These are phyloP conservation scores for Lactifluus volemus DNA, from an alignment of 768 basidiomycete species.

Conservation along the genomic window DNA sequence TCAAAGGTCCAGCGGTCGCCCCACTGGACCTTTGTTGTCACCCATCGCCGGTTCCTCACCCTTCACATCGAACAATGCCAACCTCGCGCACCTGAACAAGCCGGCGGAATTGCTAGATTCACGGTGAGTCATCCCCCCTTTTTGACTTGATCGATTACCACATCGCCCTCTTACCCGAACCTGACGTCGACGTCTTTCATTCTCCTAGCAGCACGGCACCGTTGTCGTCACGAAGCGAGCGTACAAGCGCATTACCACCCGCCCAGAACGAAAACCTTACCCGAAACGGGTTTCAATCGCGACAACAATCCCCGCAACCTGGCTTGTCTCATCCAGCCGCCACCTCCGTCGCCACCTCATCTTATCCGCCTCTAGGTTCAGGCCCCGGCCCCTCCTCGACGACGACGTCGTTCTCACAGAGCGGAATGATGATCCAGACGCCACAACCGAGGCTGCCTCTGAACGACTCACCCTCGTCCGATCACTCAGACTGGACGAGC, in stretches of 20 bases:
- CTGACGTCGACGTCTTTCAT: background rate
- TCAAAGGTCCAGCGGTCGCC: conserved; percentile 53
- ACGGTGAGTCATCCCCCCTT: conserved; percentile 4
- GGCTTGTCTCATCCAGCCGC: background rate
- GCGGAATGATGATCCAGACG: conserved; percentile 35
- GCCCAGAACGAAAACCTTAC: conserved; percentile 13
- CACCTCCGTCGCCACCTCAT: background rate
- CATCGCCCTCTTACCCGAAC: background rate
- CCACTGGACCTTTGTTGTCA: conserved; percentile 29
- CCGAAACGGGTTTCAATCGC: conserved; percentile 17
- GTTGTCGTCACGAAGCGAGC: conserved; percentile 5
- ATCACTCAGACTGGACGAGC: conserved; percentile 17
- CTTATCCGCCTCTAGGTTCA: conserved; percentile 9
- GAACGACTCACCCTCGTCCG: conserved; percentile 12
- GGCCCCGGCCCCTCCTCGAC: conserved; percentile 26
- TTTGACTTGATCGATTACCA: background rate
- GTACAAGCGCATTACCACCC: conserved; percentile 2
- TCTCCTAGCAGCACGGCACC: background rate
- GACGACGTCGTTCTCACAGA: conserved; percentile 36
- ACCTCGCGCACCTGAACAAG: conserved; percentile 16
- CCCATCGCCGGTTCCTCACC: conserved; percentile 30
- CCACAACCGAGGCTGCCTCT: conserved; percentile 25
- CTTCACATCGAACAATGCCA: conserved; percentile 31
- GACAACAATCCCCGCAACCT: conserved; percentile 18
- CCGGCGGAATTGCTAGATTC: conserved; percentile 14